Conservation (phyloP, 2,329 filamentous ascomycete genomes). For the Berkeleyomyces basicola region DNA sequence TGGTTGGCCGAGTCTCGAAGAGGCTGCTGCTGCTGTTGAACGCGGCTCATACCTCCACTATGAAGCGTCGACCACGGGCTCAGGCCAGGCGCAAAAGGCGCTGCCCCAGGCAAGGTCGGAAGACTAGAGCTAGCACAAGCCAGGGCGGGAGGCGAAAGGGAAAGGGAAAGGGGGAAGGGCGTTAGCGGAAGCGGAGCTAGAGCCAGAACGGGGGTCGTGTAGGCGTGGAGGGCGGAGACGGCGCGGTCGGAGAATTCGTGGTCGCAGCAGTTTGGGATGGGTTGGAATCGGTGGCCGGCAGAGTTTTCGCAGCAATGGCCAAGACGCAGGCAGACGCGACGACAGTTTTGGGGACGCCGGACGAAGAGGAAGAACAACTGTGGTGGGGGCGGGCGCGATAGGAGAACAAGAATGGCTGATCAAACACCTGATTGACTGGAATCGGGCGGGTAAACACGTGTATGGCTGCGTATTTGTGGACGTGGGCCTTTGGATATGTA, state of each 20-base stretch:
- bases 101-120: conserved; percentile 14
- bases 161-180: neutral
- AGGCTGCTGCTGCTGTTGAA: conserved; percentile 10
- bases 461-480: neutral
- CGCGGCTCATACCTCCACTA: conserved; percentile 11
- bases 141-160: neutral
- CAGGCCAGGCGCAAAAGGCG: conserved; percentile 13
- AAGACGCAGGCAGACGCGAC: neutral
- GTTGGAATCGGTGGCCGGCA: neutral
- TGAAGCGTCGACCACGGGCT: conserved; percentile 10
- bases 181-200: neutral
- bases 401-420: neutral
- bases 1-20: conserved; percentile 7
- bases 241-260: neutral
- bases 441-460: neutral
- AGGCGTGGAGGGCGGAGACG: neutral
- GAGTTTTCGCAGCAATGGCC: neutral
- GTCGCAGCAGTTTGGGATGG: neutral
- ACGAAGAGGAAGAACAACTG: neutral
- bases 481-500: neutral
- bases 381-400: neutral
- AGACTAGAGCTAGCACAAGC: neutral
- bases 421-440: neutral
- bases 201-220: neutral
- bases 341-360: neutral